These are phyloP conservation scores for Cordyceps cateniannulata DNA, from an alignment of 2,329 filamentous ascomycete genomes.

Conservation along the genomic window DNA sequence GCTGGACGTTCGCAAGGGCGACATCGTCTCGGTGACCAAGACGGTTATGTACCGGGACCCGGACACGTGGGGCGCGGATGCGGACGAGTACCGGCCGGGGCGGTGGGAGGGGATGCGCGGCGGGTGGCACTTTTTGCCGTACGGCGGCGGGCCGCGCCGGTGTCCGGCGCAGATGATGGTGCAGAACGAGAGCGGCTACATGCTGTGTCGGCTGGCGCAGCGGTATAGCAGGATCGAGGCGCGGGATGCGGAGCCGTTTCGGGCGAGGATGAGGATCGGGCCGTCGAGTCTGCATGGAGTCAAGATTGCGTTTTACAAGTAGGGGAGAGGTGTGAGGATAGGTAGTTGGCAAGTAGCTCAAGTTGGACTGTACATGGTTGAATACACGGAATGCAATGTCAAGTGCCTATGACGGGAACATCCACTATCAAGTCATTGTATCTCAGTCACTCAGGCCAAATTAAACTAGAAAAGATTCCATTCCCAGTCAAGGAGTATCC, in stretches of 20 bases:
- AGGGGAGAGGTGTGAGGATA: not conserved
- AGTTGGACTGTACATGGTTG: too few species aligned
- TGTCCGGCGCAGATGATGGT: constrained; percentile 22
- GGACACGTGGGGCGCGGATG: constrained; percentile 32
- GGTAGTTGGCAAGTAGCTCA: too few species aligned
- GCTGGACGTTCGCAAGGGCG: constrained; percentile 41
- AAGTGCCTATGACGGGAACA: too few species aligned
- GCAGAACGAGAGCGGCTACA: constrained; percentile 18
- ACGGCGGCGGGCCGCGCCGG: constrained; percentile 21
- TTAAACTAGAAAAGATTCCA: too few species aligned
- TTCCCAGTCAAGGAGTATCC: too few species aligned
- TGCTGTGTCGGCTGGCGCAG: constrained; percentile 10
- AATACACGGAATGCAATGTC: too few species aligned
- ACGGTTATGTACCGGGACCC: constrained; percentile 35
- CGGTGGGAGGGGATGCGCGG: constrained; percentile 25
- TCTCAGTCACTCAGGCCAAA: too few species aligned
- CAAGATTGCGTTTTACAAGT: constrained; percentile 8
- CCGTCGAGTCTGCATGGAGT: not conserved
- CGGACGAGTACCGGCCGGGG: constrained; percentile 34
- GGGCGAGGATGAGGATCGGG: constrained; percentile 2
- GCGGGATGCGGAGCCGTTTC: not conserved
- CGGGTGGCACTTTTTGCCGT: constrained; percentile 21
- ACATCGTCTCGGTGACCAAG: constrained; percentile 34
- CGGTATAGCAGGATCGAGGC: constrained; percentile 18
- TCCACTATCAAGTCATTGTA: too few species aligned